Base-by-base conservation (phyloP, 2,329 filamentous ascomycete species). In the Calonectria naviculata region DNA sequence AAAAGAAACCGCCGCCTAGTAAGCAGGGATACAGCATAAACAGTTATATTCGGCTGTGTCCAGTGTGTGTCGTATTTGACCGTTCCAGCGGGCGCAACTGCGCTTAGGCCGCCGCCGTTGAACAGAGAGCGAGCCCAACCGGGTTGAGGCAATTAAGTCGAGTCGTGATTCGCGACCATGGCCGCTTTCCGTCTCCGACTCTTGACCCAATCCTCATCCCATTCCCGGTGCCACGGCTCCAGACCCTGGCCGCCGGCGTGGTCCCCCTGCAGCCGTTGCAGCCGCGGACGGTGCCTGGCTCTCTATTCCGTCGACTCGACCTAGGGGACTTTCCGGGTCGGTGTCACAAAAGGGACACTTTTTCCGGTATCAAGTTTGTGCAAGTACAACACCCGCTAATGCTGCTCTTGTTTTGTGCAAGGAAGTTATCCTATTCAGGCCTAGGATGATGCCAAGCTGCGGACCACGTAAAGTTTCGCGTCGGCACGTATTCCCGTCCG, bases 261-360 rank as follows among this genome's bases (percentile, higher is more conserved):
- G n/a, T n/a, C 46, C 47, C 36, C 56, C 44, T 41, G 56, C 56
- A 61, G 56, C 56, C 56, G 56, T 61, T 61, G 28, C 38, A 61
- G 38, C 36, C 38, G 24, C 26, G 36, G n/a, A n/a, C 38, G 47
- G 15, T 44, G 24, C 38, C 26, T 44, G 38, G 19, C 13, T 19
- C 36, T 17, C 15, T 26, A 19, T n/a, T n/a, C 47, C 31, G 31
- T 26, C 31, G 19, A 2, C 17, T 15, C n/a, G 41, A 44, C 41
- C 7, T 19, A 9, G 19, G 24, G n/a, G n/a, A 17, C 41, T 8
- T 10, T 8, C 21, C 42, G 10, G 34, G 34, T 12, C 34, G 34
- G 15, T 36, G n/a, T n/a, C n/a, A 36, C 34, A 36, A 46, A 46
- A 24, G 19, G 42, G n/a, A 44, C 21, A 24, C n/a, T 46, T 46